Evolutionary conservation across 129 eudicot species (phyloP).

Genomic region (Saussurea involucrata): DNA sequence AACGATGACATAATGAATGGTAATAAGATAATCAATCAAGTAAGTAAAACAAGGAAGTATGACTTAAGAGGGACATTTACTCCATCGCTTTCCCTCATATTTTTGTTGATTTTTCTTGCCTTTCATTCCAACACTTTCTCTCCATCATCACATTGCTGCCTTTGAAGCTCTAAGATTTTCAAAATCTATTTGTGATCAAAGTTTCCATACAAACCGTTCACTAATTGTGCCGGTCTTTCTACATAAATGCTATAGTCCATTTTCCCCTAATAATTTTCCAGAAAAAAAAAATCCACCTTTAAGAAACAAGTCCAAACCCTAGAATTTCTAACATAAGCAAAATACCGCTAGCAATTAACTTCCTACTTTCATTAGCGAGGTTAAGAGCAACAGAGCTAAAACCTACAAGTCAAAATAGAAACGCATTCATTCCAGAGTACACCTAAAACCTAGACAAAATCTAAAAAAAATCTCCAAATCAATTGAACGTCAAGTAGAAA

Average conservation of each 20-base stretch:
- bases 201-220: neutral
- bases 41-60: neutral
- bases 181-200: neutral
- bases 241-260: neutral
- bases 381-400: neutral
- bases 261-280: neutral
- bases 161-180: neutral
- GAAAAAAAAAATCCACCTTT: neutral
- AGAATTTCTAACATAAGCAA: neutral
- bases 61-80: neutral
- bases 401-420: neutral
- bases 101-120: neutral
- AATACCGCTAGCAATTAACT: neutral
- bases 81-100: neutral
- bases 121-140: neutral
- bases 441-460: neutral
- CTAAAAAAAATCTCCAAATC: neutral
- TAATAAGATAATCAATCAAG: neutral
- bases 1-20: neutral
- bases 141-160: neutral
- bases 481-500: neutral
- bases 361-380: neutral
- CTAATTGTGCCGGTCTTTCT: neutral
- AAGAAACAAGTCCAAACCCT: neutral
- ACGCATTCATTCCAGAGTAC: neutral